Percentiles rank a stretch among this genome's conserved stretches.
These are phyloP conservation scores for Cercospora nicotianae DNA, from an alignment of 2,329 filamentous ascomycete species.

Conservation along the genomic window DNA sequence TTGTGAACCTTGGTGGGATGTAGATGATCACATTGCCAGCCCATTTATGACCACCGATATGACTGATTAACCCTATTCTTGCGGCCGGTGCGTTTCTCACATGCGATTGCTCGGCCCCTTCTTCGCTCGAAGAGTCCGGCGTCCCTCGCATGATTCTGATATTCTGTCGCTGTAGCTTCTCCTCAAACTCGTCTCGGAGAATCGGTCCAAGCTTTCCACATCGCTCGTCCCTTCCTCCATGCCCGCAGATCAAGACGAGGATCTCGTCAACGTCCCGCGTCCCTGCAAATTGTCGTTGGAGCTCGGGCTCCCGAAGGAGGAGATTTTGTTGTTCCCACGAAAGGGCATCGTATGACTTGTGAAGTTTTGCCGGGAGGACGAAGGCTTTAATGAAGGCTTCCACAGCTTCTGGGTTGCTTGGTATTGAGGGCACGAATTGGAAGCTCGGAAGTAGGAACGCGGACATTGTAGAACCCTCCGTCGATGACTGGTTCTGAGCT, in stretches of 20 bases:
- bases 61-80: constrained; percentile 69
- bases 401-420: constrained; percentile 58
- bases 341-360: constrained; percentile 60
- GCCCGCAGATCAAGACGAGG: constrained; percentile 83
- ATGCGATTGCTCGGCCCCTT: not conserved
- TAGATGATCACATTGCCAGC: constrained; percentile 84
- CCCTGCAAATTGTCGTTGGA: constrained; percentile 51
- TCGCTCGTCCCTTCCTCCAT: constrained; percentile 75
- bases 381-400: constrained; percentile 62
- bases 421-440: constrained; percentile 72
- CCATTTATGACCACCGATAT: constrained; percentile 83
- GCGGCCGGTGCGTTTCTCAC: constrained; percentile 44
- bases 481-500: constrained; percentile 29
- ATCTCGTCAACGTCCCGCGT: constrained; percentile 66
- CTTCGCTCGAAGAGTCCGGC: constrained; percentile 34
- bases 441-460: constrained; percentile 81
- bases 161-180: constrained; percentile 54
- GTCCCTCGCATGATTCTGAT: constrained; percentile 50
- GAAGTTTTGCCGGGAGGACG: constrained; percentile 63
- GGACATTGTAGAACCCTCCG: constrained; percentile 51
- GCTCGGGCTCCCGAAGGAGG: constrained; percentile 50
- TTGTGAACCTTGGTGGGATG: constrained; percentile 57
- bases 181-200: constrained; percentile 68
- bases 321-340: constrained; percentile 53
- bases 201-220: constrained; percentile 80